Evolutionary conservation across 768 basidiomycete genomes (phyloP), one percentile per base, ranked within the genome.

Genomic region (Favolaschia claudopus): DNA sequence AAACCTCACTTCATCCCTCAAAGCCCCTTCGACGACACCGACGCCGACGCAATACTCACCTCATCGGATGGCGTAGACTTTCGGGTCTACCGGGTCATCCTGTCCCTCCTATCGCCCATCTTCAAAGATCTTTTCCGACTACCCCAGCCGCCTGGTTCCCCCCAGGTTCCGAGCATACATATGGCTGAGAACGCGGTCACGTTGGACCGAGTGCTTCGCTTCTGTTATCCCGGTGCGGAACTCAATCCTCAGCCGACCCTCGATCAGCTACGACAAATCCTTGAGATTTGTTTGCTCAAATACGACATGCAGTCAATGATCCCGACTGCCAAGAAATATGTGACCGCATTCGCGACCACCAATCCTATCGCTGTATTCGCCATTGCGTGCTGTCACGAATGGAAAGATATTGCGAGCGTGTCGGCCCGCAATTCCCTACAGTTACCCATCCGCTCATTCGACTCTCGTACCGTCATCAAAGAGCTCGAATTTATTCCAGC

Each of bases 181-280:
- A 22, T 53, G 20, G 22, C 51, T 8, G 51, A 53, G 17, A 25
- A 39, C 1, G 51, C 31, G 15, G 4, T 34, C 15, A 32, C 44
- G 6, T 42, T 53, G 40, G 40, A 53, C 19, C 7, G 51, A 22
- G 15, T n/a, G 31, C 39, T 53, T 2, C 39, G 51, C 3, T 33
- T 53, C 22, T 53, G 39, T 29, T 53, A 53, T 25, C 51, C 51
- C 8, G 51, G 51, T 22, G 40, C 51, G 24, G 51, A 43, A 15
- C 40, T n/a, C 51, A 2, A 9, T 39, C 28, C 12, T 10, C 4
- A 12, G 15, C 29, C 17, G 50, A 43, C 39, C 4, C 19, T 53
- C 25, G 19, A 33, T n/a, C 20, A 42, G 12, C 14, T 53, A 24
- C 32, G 51, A 4, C 40, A 42, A 5, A 24, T 20, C 4, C n/a